phyloP scores from a whole-genome alignment of 2,329 filamentous ascomycete species.

The Epichloe sylvatica region DNA sequence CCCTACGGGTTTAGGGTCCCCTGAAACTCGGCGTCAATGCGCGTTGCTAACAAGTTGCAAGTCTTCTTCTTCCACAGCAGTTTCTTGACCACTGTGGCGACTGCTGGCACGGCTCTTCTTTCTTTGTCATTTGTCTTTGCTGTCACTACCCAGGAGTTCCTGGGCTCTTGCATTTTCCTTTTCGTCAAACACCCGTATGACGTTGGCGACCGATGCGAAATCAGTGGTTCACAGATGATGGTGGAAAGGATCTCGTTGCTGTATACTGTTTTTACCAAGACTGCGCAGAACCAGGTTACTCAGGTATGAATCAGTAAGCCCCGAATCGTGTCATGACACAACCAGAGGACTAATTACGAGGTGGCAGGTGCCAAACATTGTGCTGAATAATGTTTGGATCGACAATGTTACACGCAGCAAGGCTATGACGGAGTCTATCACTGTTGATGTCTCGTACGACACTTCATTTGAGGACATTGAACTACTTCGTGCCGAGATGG shows the following conservation, averaged over 20 bases:
- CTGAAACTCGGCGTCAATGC: background rate
- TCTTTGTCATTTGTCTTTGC: slow-evolving; percentile 96
- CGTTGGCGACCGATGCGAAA: slow-evolving; percentile 85
- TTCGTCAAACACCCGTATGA: slow-evolving; percentile 98
- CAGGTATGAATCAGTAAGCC: slow-evolving; percentile 24
- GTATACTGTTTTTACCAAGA: slow-evolving; percentile 80
- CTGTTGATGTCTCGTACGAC: slow-evolving; percentile 69
- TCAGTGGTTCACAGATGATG: slow-evolving; percentile 53
- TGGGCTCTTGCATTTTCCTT: slow-evolving; percentile 96
- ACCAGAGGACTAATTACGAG: background rate
- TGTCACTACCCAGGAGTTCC: slow-evolving; percentile 79
- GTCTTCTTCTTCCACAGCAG: slow-evolving; percentile 79
- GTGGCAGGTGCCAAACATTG: slow-evolving; percentile 75
- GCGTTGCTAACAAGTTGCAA: slow-evolving; percentile 14
- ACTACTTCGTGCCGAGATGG: slow-evolving; percentile 69
- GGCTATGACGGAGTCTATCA: slow-evolving; percentile 76
- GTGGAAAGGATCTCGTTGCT: slow-evolving; percentile 92
- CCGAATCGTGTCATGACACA: background rate
- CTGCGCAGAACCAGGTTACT: slow-evolving; percentile 65
- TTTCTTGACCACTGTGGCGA: slow-evolving; percentile 74
- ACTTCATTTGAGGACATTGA: slow-evolving; percentile 85
- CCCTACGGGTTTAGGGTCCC: too few relatives aligned
- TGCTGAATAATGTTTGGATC: slow-evolving; percentile 84
- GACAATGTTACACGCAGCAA: slow-evolving; percentile 87
- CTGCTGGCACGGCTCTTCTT: slow-evolving; percentile 79